Conservation (phyloP, 75 land plant species). For the Pinus albicaulis region DNA sequence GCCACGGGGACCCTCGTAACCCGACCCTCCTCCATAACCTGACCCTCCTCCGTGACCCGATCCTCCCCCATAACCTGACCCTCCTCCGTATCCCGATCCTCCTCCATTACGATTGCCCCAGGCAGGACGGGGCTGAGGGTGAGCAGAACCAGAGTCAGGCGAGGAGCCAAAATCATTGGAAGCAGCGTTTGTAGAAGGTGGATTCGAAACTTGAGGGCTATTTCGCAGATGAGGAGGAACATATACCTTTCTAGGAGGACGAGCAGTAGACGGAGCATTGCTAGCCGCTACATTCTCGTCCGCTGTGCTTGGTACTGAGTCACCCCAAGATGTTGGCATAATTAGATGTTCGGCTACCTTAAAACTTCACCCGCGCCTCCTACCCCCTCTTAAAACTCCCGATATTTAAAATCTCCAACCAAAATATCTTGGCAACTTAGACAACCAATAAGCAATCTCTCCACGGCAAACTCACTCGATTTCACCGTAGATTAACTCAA, state of each 20-base stretch:
- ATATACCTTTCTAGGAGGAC: constrained; percentile 43
- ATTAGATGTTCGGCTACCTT: constrained; percentile 9
- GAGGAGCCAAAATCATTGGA: constrained; percentile 14
- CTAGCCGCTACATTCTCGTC: constrained; percentile 34
- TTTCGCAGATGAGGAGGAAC: constrained; percentile 89
- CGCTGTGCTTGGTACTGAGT: constrained; percentile 39
- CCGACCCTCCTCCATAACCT: constrained; percentile 16
- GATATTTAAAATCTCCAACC: not conserved
- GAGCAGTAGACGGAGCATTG: not conserved
- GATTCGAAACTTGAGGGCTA: constrained; percentile 14
- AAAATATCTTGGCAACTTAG: not conserved
- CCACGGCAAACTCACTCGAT: not conserved
- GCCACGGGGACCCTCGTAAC: constrained; percentile 10
- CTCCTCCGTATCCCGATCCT: constrained; percentile 12
- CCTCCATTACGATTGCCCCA: constrained; percentile 4
- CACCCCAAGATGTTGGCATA: constrained; percentile 85
- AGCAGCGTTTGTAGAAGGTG: constrained; percentile 10
- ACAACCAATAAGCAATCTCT: not conserved
- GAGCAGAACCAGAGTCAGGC: constrained; percentile 8
- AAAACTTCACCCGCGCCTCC: not conserved
- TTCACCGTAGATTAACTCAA: not conserved
- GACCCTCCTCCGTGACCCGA: not conserved
- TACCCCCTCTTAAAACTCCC: not conserved
- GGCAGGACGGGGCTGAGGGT: not conserved
- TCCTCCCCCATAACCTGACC: constrained; percentile 17